phyloP scores from a whole-genome alignment of 163 green algal species.

The Chlamydomonas reinhardtii region DNA sequence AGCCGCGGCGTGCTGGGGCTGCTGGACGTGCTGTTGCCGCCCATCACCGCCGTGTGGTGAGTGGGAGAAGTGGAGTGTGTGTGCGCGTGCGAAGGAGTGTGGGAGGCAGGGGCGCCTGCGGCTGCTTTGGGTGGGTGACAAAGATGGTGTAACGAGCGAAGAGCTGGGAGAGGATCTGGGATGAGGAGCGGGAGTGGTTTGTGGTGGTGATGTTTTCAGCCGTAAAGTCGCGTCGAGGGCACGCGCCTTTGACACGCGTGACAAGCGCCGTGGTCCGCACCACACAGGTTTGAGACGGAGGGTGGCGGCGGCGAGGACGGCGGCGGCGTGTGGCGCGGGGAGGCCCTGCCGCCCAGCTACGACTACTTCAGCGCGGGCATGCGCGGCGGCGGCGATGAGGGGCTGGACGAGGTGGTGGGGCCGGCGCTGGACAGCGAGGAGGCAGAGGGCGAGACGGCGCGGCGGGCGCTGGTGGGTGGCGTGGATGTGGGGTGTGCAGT shows the following conservation, averaged over 20 bases:
- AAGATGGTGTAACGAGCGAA: too few species aligned
- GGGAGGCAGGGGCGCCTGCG: too few species aligned
- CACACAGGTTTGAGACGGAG: constrained; percentile 35
- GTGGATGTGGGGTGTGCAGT: neutral
- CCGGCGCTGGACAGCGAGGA: constrained; percentile 40
- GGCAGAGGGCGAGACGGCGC: constrained; percentile 10
- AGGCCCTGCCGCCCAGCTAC: constrained; percentile 32
- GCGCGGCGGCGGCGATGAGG: constrained; percentile 18
- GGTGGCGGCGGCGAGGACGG: constrained; percentile 1
- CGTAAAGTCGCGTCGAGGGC: neutral
- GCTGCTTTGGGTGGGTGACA: too few species aligned
- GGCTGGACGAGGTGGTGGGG: constrained; percentile 33
- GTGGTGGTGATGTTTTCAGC: too few species aligned
- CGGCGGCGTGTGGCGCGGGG: neutral
- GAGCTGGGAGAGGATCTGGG: too few species aligned
- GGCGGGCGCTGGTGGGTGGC: constrained; percentile 5
- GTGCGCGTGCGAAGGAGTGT: neutral
- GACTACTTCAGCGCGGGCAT: constrained; percentile 36
- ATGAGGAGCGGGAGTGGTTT: too few species aligned
- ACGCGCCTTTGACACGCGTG: too few species aligned
- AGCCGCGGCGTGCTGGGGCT: constrained; percentile 16
- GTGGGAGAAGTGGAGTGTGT: neutral
- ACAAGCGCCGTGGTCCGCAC: too few species aligned
- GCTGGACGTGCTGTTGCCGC: constrained; percentile 14
- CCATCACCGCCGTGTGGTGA: constrained; percentile 36